Evolutionary conservation across 106 monocot genomes (phyloP).

Genomic region (Platanthera zijinensis): DNA sequence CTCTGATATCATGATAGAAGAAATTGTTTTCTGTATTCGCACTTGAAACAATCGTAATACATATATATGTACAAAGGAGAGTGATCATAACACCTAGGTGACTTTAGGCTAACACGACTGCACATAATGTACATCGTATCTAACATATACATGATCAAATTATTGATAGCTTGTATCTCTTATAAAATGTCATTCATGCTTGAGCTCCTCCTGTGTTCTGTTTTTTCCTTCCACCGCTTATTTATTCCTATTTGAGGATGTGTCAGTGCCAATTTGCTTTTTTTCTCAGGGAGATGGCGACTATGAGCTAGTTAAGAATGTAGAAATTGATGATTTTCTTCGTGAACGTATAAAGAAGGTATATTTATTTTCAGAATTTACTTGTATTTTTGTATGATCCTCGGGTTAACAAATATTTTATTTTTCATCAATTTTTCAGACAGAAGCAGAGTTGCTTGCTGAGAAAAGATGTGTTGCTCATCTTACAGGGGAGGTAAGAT

Average conservation of each 20-base stretch:
- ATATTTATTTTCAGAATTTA: background rate
- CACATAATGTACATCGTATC: no score
- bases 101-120: no score
- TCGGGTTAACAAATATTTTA: background rate
- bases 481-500: constrained; percentile 94
- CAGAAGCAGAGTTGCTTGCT: constrained; percentile 88
- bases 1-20: no score
- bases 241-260: background rate
- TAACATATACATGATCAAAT: no score
- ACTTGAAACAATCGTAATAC: no score
- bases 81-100: no score
- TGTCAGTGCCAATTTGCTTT: background rate
- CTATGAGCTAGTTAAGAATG: constrained; percentile 80
- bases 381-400: background rate
- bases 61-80: no score
- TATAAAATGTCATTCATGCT: no score
- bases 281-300: constrained; percentile 86
- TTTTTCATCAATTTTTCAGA: constrained; percentile 27
- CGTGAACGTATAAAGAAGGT: constrained; percentile 80
- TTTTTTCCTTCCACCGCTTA: no score
- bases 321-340: constrained; percentile 74
- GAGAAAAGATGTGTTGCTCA: constrained; percentile 99
- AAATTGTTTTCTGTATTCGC: no score
- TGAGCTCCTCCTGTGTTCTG: no score
- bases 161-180: no score